Conservation (phyloP, 2,329 filamentous ascomycete genomes). For the Exophiala calicioides region DNA sequence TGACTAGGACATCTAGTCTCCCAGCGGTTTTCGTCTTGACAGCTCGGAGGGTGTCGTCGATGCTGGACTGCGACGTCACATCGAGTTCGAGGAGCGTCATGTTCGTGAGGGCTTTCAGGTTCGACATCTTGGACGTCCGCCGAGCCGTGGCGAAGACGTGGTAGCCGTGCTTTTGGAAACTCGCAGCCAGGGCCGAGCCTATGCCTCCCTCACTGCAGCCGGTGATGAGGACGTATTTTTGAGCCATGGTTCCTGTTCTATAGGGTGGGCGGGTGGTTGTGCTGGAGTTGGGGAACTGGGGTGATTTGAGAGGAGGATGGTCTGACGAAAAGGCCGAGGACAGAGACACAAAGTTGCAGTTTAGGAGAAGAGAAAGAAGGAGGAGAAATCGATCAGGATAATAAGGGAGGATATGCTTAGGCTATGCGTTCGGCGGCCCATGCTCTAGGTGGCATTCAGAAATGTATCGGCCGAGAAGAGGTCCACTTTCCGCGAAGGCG, state of each 20-base stretch:
- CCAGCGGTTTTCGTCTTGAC: slow-evolving; percentile 19
- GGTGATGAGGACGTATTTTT: slow-evolving; percentile 15
- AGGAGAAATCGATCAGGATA: too few species aligned
- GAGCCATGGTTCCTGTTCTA: not conserved
- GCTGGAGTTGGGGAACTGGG: too few species aligned
- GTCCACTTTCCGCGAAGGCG: too few species aligned
- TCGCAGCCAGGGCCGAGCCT: slow-evolving; percentile 41
- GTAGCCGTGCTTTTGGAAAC: slow-evolving; percentile 39
- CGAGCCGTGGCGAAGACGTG: slow-evolving; percentile 47
- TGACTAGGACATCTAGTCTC: slow-evolving; percentile 20
- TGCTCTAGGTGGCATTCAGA: too few species aligned
- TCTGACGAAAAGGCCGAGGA: too few species aligned
- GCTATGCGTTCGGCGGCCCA: too few species aligned
- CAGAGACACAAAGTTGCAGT: too few species aligned
- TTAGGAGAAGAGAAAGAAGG: too few species aligned
- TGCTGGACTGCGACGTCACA: slow-evolving; percentile 34
- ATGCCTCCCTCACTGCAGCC: slow-evolving; percentile 44
- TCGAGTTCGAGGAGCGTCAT: slow-evolving; percentile 36
- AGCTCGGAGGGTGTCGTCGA: slow-evolving; percentile 32
- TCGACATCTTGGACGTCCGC: slow-evolving; percentile 37
- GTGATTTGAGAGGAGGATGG: too few species aligned
- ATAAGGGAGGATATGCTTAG: too few species aligned
- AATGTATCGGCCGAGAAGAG: too few species aligned
- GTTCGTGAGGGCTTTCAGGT: slow-evolving; percentile 27
- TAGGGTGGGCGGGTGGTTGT: too few species aligned